Evolutionary conservation across 1,284 basidiomycete genomes (phyloP).

Genomic region (Trichosporon sp.): DNA sequence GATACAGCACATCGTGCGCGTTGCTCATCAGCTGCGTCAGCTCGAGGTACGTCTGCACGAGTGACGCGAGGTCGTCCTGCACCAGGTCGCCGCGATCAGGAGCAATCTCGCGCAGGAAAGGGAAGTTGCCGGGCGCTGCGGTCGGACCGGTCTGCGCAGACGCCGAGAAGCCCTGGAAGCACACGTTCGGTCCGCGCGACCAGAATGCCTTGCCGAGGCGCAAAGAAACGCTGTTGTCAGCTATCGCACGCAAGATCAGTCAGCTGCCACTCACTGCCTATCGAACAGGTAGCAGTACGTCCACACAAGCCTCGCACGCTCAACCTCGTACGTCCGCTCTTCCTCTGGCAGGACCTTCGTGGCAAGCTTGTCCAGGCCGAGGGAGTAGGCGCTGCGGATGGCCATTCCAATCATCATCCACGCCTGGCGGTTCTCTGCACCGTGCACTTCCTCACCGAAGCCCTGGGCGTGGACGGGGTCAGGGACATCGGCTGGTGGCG

Average conservation of each 20-base stretch:
- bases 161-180: conserved; percentile 55
- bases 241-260: conserved; percentile 13
- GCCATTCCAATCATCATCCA: conserved; percentile 56
- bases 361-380: conserved; percentile 54
- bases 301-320: conserved; percentile 54
- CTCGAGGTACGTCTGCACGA: conserved; percentile 56
- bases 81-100: conserved; percentile 24
- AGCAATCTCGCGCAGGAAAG: conserved; percentile 46
- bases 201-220: conserved; percentile 57
- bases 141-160: conserved; percentile 53
- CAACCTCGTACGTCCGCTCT: conserved; percentile 48
- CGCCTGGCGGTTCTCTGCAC: conserved; percentile 53
- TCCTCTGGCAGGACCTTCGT: conserved; percentile 43
- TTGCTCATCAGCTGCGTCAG: conserved; percentile 56
- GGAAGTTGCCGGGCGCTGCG: conserved; percentile 52
- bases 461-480: conserved; percentile 42
- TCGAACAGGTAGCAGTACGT: conserved; percentile 57
- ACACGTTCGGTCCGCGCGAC: conserved; percentile 55
- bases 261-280: conserved; percentile 42
- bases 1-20: conserved; percentile 56
- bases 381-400: conserved; percentile 51
- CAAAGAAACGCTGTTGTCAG: conserved; percentile 45
- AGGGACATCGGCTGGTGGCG: conserved; percentile 27
- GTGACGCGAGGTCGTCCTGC: conserved; percentile 51
- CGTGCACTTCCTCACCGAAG: conserved; percentile 47